Evolutionary conservation across 306 rosid genomes (phyloP).

Genomic region (Fragaria vesca): DNA sequence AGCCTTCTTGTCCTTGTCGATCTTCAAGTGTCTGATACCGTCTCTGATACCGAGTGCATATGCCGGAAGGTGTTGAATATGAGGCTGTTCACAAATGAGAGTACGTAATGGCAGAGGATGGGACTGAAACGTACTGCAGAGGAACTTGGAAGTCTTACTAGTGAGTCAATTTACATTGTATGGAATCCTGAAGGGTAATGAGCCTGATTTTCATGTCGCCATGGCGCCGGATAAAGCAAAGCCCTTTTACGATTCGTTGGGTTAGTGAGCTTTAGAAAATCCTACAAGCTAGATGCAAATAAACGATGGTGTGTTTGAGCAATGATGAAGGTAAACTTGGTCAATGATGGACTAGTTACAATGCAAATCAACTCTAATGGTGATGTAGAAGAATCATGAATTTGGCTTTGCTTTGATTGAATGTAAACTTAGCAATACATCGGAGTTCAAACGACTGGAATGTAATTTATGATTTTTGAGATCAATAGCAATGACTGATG

Average conservation of each 20-base stretch:
- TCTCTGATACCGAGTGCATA: conserved; percentile 76
- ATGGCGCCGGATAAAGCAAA: conserved; percentile 83
- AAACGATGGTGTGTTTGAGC: conserved; percentile 88
- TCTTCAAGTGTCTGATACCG: conserved; percentile 74
- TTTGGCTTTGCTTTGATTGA: too few relatives aligned
- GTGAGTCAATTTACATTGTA: conserved; percentile 93
- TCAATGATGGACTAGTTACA: conserved; percentile 90
- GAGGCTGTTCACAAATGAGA: conserved; percentile 78
- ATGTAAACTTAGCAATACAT: too few relatives aligned
- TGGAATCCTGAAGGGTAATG: conserved; percentile 84
- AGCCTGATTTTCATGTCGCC: conserved; percentile 92
- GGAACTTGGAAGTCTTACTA: conserved; percentile 66
- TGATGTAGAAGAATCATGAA: too few relatives aligned
- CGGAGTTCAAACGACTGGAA: too few relatives aligned
- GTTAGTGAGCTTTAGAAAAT: conserved; percentile 55
- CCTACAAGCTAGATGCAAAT: conserved; percentile 52
- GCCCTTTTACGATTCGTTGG: conserved; percentile 69
- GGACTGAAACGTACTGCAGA: conserved; percentile 84
- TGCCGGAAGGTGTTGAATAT: conserved; percentile 90
- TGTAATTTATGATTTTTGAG: too few relatives aligned
- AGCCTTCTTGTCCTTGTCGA: conserved; percentile 90
- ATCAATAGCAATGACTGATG: too few relatives aligned
- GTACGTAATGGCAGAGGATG: conserved; percentile 58
- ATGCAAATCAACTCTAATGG: conserved; percentile 57
- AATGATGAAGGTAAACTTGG: conserved; percentile 90